Evolutionary conservation across 306 rosid species (phyloP).

Genomic region (Potentilla sterilis): DNA sequence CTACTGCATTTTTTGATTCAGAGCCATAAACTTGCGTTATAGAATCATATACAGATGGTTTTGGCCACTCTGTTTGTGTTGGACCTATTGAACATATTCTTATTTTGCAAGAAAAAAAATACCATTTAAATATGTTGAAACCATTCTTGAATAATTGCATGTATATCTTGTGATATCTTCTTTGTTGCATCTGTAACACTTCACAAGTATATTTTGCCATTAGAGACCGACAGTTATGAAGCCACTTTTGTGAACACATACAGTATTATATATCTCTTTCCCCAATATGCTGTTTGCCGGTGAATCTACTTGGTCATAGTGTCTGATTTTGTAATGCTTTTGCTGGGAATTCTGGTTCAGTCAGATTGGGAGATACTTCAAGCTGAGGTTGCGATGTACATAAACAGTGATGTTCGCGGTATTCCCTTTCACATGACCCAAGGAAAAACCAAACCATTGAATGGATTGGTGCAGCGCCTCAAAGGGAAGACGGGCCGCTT

Average conservation of each 20-base stretch:
- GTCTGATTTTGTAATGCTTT: constrained; percentile 26
- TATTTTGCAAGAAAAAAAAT: background rate
- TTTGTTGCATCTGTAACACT: background rate
- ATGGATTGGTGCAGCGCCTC: constrained; percentile 86
- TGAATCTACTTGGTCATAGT: background rate
- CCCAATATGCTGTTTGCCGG: background rate
- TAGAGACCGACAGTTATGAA: background rate
- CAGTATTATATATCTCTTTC: constrained; percentile 5
- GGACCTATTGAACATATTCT: background rate
- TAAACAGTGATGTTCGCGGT: constrained; percentile 82
- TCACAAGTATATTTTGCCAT: background rate
- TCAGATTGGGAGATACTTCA: constrained; percentile 66
- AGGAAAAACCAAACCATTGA: constrained; percentile 39
- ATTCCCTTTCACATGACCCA: constrained; percentile 41
- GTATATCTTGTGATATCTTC: background rate
- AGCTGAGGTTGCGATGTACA: constrained; percentile 68
- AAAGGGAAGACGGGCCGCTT: constrained; percentile 95
- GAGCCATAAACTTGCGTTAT: background rate
- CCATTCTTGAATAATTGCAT: background rate
- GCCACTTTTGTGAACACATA: background rate
- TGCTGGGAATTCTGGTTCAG: constrained; percentile 43
- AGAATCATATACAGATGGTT: background rate
- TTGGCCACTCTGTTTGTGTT: background rate
- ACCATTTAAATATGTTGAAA: background rate
- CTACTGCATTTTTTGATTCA: background rate